Evolutionary conservation across 129 eudicot species (phyloP).

Genomic region (Pulicaria dysenterica): DNA sequence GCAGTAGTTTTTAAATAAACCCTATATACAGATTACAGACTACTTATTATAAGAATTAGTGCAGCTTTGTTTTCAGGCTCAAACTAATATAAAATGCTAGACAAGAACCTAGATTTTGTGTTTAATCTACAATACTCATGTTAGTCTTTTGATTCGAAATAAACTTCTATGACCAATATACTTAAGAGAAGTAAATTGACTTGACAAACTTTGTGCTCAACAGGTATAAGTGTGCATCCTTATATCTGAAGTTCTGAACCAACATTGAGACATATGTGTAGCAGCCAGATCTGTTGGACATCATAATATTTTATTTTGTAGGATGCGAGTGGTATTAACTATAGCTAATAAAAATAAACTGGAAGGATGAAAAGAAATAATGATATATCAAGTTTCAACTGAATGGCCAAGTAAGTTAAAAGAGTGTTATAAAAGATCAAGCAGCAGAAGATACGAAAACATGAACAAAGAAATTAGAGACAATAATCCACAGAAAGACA

Average conservation of each 20-base stretch:
- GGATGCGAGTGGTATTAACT: not conserved
- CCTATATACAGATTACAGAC: no score
- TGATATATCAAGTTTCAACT: not conserved
- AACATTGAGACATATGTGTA: not conserved
- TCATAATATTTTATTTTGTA: no score
- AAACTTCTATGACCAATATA: not conserved
- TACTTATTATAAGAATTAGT: no score
- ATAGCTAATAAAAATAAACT: not conserved
- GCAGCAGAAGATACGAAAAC: not conserved
- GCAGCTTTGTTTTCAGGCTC: no score
- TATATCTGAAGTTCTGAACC: not conserved
- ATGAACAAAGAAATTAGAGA: not conserved
- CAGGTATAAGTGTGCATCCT: slow-evolving; percentile 13
- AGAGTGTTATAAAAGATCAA: not conserved
- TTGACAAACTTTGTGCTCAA: not conserved
- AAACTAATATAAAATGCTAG: no score
- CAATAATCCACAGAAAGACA: not conserved
- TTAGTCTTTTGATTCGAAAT: not conserved
- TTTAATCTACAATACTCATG: not conserved
- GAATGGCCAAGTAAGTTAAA: not conserved
- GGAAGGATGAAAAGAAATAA: slow-evolving; percentile 2
- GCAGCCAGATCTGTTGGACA: not conserved
- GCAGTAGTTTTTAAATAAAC: no score
- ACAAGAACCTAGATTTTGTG: not conserved
- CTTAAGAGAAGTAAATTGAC: not conserved